Evolutionary conservation across 805 yeast species (phyloP).

Genomic region (Barnettozyma populi): DNA sequence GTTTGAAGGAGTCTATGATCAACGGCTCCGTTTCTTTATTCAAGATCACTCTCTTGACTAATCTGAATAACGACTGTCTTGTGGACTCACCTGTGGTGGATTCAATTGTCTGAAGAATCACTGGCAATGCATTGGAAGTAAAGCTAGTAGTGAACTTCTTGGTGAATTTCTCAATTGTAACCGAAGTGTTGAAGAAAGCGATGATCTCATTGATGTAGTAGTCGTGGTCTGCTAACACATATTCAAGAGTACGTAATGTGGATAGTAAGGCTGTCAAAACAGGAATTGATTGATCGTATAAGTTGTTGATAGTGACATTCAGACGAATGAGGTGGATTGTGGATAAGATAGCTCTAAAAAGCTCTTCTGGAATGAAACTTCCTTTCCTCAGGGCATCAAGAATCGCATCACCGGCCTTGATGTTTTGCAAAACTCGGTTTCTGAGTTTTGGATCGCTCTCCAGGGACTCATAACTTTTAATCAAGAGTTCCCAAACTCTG

Average conservation of each 20-base stretch:
- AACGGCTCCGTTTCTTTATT: constrained; percentile 20
- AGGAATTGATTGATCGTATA: constrained; percentile 15
- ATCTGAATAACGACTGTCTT: constrained; percentile 4
- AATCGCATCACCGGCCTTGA: constrained; percentile 37
- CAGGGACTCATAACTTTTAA: constrained; percentile 32
- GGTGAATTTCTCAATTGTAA: constrained; percentile 14
- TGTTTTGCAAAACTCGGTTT: constrained; percentile 35
- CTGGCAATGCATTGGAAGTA: constrained; percentile 17
- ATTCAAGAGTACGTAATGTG: constrained; percentile 6
- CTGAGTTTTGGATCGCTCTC: constrained; percentile 30
- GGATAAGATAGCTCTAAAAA: constrained; percentile 9
- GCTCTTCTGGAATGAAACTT: background rate
- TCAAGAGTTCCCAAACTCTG: constrained; percentile 47
- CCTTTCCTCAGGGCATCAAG: constrained; percentile 20
- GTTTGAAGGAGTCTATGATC: constrained; percentile 29
- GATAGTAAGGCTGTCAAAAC: constrained; percentile 16
- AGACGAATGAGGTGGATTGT: constrained; percentile 15
- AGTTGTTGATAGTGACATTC: constrained; percentile 8
- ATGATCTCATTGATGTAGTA: constrained; percentile 7
- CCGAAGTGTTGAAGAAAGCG: constrained; percentile 13
- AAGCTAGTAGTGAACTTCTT: constrained; percentile 16
- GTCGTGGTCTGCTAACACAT: background rate
- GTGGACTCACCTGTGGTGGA: background rate
- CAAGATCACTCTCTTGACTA: constrained; percentile 27
- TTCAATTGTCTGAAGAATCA: constrained; percentile 8